These are phyloP conservation scores for Pugionium cornutum DNA, from an alignment of 345 rosid genomes.

Conservation along the genomic window DNA sequence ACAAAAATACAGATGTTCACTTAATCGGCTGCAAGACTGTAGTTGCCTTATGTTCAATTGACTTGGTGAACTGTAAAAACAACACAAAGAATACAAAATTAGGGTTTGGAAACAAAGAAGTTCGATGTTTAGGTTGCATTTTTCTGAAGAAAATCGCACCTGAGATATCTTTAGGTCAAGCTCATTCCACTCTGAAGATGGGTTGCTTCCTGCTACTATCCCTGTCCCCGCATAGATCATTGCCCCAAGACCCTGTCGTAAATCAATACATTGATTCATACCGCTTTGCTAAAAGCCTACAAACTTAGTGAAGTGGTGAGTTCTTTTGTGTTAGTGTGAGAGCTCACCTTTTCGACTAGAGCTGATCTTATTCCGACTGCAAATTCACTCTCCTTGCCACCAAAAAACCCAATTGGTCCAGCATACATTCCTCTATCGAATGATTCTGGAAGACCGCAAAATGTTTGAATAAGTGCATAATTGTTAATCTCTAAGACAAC, in stretches of 20 bases:
- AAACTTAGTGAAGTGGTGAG: neutral
- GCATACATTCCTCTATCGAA: conserved; percentile 98
- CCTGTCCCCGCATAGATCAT: conserved; percentile 91
- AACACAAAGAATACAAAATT: neutral
- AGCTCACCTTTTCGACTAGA: conserved; percentile 70
- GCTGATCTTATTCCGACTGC: conserved; percentile 97
- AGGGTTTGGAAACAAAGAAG: neutral
- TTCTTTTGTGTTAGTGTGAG: neutral
- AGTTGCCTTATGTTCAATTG: conserved; percentile 34
- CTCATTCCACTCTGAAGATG: conserved; percentile 90
- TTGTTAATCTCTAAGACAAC: neutral
- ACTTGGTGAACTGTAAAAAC: conserved; percentile 35
- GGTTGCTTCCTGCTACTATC: conserved; percentile 84
- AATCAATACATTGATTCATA: neutral
- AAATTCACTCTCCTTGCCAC: conserved; percentile 94
- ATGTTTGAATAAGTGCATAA: conserved; percentile 14
- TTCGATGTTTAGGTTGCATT: neutral
- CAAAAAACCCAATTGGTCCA: conserved; percentile 74
- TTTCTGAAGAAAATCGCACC: conserved; percentile 39
- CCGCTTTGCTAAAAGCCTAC: neutral
- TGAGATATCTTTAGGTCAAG: conserved; percentile 94
- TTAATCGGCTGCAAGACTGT: conserved; percentile 31
- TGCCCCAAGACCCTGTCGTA: conserved; percentile 72
- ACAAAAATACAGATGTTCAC: no score
- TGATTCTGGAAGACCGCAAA: conserved; percentile 45